Evolutionary conservation across 2,329 filamentous ascomycete species (phyloP).

Genomic region (Arthrobotrys musiformis): DNA sequence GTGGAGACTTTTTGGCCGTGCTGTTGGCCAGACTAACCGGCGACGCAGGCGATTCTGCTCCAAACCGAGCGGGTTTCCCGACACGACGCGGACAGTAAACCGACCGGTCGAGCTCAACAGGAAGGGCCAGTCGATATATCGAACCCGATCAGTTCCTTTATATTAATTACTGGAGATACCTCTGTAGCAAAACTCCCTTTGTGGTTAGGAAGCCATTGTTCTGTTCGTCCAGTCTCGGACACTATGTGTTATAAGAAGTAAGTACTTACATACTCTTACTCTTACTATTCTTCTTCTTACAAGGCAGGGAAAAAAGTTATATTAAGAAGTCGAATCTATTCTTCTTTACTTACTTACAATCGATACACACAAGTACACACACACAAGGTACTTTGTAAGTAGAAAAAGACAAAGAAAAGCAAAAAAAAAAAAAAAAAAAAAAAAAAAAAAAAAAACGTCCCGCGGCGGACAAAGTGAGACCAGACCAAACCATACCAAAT

Average conservation of each 20-base stretch:
- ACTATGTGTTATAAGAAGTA: too few species aligned
- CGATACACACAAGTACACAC: too few species aligned
- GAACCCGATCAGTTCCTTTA: too few species aligned
- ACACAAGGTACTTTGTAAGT: too few species aligned
- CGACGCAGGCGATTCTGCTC: slow-evolving; percentile 1
- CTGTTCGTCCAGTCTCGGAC: not conserved
- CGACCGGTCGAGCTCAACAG: not conserved
- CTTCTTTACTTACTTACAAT: too few species aligned
- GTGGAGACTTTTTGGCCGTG: not conserved
- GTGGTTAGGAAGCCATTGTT: too few species aligned
- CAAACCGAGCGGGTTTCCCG: not conserved
- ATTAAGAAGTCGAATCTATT: too few species aligned
- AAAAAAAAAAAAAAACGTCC: not conserved
- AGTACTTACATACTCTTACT: too few species aligned
- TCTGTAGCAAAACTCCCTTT: too few species aligned
- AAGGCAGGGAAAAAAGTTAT: too few species aligned
- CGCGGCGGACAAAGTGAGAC: not conserved
- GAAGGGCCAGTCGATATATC: slow-evolving; percentile 2
- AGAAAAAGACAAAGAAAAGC: not conserved
- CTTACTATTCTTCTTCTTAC: not conserved
- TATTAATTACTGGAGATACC: too few species aligned
- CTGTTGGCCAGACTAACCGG: slow-evolving; percentile 6
- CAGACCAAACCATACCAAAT: not conserved
- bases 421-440: not conserved
- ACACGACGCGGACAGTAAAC: slow-evolving; percentile 5